Percentiles rank a stretch among this genome's conserved stretches.
Conservation (phyloP, 495 filamentous ascomycete genomes). For the Podospora comata region DNA sequence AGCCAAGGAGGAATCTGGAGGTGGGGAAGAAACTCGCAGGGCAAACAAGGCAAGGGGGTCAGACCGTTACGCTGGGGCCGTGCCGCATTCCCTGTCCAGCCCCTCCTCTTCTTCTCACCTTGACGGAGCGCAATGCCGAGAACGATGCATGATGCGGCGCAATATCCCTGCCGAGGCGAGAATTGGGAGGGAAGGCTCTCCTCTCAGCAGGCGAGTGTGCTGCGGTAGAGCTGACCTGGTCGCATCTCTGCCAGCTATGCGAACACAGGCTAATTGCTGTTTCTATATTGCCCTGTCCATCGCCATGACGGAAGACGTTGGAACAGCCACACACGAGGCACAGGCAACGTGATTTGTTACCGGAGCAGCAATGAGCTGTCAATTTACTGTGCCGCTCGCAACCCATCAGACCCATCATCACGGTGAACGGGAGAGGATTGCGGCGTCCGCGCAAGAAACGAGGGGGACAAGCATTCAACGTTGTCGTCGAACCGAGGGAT, state of each 20-base stretch:
- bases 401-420: conserved; percentile 10
- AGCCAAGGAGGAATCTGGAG: conserved; percentile 3
- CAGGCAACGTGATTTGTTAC: conserved; percentile 7
- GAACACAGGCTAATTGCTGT: conserved; percentile 34
- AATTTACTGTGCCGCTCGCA: conserved; percentile 28
- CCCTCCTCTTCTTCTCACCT: conserved; percentile 12
- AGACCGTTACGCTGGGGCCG: conserved; percentile 14
- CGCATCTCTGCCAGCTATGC: neutral
- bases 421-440: conserved; percentile 14
- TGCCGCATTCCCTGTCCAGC: conserved; percentile 8
- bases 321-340: conserved; percentile 12
- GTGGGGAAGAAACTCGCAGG: neutral
- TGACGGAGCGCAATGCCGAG: conserved; percentile 30
- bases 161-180: conserved; percentile 19
- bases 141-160: conserved; percentile 14
- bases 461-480: conserved; percentile 13
- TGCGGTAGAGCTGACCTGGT: conserved; percentile 5
- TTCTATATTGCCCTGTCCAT: conserved; percentile 22
- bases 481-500: conserved; percentile 16
- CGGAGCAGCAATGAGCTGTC: conserved; percentile 13
- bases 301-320: neutral
- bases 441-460: conserved; percentile 15
- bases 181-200: neutral
- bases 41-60: conserved; percentile 5
- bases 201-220: conserved; percentile 5